Conservation (phyloP, 1,284 basidiomycete species). For the Ustilago hordei region DNA sequence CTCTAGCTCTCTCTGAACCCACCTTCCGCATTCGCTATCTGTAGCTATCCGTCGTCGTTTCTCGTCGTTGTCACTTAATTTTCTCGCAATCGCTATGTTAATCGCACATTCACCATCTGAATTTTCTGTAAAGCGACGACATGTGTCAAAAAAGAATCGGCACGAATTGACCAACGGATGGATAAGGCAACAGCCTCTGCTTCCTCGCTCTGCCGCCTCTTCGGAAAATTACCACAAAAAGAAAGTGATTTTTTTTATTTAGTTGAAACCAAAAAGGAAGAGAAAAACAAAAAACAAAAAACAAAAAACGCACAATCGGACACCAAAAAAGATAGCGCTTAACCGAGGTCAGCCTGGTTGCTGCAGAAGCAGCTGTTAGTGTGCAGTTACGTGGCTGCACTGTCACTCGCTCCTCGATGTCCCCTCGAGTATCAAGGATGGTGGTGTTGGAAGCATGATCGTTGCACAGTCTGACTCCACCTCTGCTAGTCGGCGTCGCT, state of each 20-base stretch:
- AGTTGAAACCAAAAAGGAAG: background rate
- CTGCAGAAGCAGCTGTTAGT: background rate
- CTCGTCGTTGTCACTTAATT: background rate
- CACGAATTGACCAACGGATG: constrained; percentile 1
- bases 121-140: background rate
- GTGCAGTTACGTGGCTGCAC: background rate
- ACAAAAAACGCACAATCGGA: background rate
- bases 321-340: background rate
- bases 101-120: constrained; percentile 1
- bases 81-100: background rate
- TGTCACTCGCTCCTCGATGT: background rate
- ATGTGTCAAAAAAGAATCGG: background rate
- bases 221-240: background rate
- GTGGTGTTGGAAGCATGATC: too few species aligned
- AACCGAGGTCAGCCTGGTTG: background rate
- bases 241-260: background rate
- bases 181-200: background rate
- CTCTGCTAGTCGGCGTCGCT: too few species aligned
- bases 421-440: background rate
- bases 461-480: too few species aligned
- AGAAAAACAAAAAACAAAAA: background rate
- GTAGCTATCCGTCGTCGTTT: background rate
- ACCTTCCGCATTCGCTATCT: background rate
- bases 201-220: background rate
- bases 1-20: constrained; percentile 3